Conservation (phyloP, 2,329 filamentous ascomycete species). For the Onygena corvina region DNA sequence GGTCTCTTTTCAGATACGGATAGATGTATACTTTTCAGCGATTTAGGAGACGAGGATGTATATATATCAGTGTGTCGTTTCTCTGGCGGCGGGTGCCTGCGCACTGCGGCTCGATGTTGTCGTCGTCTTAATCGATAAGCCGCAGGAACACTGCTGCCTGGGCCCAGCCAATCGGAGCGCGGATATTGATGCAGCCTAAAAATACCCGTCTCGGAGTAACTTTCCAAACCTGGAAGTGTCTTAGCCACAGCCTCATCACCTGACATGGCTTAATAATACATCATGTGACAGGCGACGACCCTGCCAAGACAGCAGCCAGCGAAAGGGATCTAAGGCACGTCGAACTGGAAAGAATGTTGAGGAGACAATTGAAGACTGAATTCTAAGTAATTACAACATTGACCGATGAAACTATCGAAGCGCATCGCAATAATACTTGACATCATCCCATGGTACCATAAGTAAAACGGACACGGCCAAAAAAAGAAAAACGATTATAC, state of each 20-base stretch:
- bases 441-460: neutral
- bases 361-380: neutral
- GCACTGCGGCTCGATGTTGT: neutral
- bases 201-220: neutral
- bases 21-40: neutral
- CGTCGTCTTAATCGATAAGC: constrained; percentile 4
- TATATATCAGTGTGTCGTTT: neutral
- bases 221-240: neutral
- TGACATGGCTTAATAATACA: neutral
- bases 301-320: no score
- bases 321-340: no score
- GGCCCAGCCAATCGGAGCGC: neutral
- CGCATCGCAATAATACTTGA: neutral
- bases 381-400: neutral
- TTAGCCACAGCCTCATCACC: constrained; percentile 1
- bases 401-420: neutral
- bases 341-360: no score
- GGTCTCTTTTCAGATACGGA: no score
- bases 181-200: constrained; percentile 6
- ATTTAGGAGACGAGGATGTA: no score
- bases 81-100: neutral
- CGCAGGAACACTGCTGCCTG: constrained; percentile 8
- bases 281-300: no score
- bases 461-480: neutral
- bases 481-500: constrained; percentile 5